A percentile compares a stretch with the other conserved stretches of the same genome.
These are phyloP conservation scores for Medicago ruthenica DNA, from an alignment of 306 rosid species.

Conservation along the genomic window DNA sequence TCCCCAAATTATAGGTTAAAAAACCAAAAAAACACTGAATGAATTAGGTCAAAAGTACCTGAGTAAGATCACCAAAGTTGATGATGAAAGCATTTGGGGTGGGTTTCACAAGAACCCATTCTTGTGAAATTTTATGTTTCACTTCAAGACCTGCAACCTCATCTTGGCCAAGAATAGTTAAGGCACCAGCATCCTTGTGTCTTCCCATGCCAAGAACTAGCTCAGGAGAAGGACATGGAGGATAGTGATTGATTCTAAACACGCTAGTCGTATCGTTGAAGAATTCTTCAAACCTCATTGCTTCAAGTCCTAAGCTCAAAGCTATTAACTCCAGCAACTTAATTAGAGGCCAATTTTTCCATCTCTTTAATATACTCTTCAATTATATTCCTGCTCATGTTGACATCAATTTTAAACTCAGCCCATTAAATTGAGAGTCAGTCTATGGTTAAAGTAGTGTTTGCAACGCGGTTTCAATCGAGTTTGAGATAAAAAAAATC, in stretches of 20 bases:
- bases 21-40: too few species aligned
- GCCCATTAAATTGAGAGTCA: too few species aligned
- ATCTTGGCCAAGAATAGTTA: conserved; percentile 72
- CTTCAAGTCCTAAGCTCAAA: conserved; percentile 34
- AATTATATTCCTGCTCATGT: conserved; percentile 41
- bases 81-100: conserved; percentile 60
- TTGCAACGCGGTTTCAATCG: too few species aligned
- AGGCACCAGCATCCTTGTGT: conserved; percentile 66
- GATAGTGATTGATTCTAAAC: conserved; percentile 61
- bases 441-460: too few species aligned
- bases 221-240: conserved; percentile 67
- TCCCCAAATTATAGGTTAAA: too few species aligned
- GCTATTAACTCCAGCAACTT: conserved; percentile 64
- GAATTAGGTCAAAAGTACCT: conserved; percentile 45
- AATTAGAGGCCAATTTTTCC: conserved; percentile 45
- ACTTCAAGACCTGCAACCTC: conserved; percentile 73
- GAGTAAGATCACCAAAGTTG: conserved; percentile 65
- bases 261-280: conserved; percentile 54
- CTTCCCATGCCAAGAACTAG: conserved; percentile 77
- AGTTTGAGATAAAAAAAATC: too few species aligned
- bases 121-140: conserved; percentile 45
- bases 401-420: neutral
- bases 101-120: conserved; percentile 67
- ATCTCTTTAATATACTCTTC: conserved; percentile 57
- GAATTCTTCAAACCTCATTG: conserved; percentile 49